Evolutionary conservation across 1,284 basidiomycete genomes (phyloP), one percentile per base, ranked within the genome.

Genomic region (Athelia sp.): DNA sequence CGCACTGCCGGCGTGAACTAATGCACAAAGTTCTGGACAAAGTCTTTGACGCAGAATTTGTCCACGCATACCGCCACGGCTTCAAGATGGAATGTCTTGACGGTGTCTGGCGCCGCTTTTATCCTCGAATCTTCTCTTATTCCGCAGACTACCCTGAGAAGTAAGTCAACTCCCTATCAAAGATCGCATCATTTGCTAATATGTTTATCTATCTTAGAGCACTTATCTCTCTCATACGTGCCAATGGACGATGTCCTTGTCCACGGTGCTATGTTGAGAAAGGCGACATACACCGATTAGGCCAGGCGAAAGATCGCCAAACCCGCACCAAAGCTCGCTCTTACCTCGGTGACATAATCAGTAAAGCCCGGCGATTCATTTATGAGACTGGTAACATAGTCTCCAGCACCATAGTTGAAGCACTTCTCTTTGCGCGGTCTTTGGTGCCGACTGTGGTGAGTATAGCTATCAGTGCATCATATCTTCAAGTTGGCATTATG

Each of bases 1-100:
- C 58, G 13, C 57, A 60, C 45, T 49, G 55, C 35, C 38, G 50
- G 18, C 54, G 55, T 9, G 60, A 65, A 50, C 53, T 65, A 1
- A 55, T 62, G 23, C 63, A 65, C 34, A 53, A 24, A 8, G 50
- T 54, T 13, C 59, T 56, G 52, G 22, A 22, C 4, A 13, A 54
- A 4, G 23, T 64, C 8, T 48, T 63, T 11, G 56, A 57, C 24
- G 44, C 42, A 1, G 54, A 56, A 13, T 60, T 61, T 43, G 49
- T 58, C 13, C 4, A 52, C 13, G 59, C 54, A 6, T 62, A 56
- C 40, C 13, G 47, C 6, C 44, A 62, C 45, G 61, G 59, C 3
- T 40, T 56, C 21, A 36, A 54, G 9, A 47, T 59, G 3, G 46
- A 45, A 32, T 61, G 59, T 29, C n/a, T 18, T 29, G 58, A 59